phyloP scores from a whole-genome alignment of 164 flowering plant species.

The Santalum album region DNA sequence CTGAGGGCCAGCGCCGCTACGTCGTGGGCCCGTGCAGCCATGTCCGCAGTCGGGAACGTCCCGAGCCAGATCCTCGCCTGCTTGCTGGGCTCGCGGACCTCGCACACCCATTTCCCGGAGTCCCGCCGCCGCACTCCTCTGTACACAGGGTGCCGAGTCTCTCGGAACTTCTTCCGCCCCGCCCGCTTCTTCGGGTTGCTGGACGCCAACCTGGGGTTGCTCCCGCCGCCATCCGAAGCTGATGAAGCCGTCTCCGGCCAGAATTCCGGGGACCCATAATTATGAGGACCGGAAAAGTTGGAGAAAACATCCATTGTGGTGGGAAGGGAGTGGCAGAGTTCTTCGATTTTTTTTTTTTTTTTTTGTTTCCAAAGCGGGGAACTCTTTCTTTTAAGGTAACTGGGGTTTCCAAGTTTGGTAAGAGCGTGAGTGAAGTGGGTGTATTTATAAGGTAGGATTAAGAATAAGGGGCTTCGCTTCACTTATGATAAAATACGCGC shows the following conservation, averaged over 20 bases:
- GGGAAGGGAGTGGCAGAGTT: too few species aligned
- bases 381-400: too few species aligned
- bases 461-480: too few species aligned
- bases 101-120: constrained; percentile 1
- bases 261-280: not conserved
- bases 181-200: not conserved
- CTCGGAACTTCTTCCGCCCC: not conserved
- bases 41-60: not conserved
- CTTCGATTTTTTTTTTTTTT: too few species aligned
- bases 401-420: too few species aligned
- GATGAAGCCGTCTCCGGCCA: not conserved
- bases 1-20: constrained; percentile 2
- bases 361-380: too few species aligned
- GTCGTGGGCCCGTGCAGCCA: constrained; percentile 1
- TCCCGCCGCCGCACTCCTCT: not conserved
- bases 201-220: not conserved
- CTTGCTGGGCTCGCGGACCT: constrained; percentile 1
- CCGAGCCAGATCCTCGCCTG: constrained; percentile 1
- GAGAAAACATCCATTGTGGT: not conserved
- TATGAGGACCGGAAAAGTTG: not conserved
- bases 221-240: not conserved
- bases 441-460: too few species aligned
- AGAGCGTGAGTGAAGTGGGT: too few species aligned
- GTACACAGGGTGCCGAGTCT: constrained; percentile 2
- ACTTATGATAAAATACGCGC: too few species aligned